Evolutionary conservation across 148 eudicot genomes (phyloP).

Genomic region (Camellia granthamiana): DNA sequence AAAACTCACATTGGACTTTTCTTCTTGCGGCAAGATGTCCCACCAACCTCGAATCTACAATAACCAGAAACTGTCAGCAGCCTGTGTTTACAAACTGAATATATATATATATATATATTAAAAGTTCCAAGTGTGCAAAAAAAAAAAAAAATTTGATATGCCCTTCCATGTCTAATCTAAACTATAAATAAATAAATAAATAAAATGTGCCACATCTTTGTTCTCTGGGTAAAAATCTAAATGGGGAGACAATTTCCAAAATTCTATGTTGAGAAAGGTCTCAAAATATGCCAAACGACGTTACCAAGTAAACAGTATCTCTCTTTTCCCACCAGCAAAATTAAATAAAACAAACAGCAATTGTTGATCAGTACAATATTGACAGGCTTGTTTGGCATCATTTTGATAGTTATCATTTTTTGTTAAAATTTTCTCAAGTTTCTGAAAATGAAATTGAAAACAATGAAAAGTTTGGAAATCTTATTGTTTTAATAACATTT

Average conservation of each 20-base stretch:
- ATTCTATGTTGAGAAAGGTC: neutral
- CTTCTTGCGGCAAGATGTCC: conserved; percentile 70
- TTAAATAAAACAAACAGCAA: neutral
- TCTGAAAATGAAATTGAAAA: neutral
- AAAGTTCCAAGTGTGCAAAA: neutral
- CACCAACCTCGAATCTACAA: conserved; percentile 91
- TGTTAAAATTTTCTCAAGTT: neutral
- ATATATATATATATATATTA: neutral
- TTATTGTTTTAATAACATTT: too few species aligned
- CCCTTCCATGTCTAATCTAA: neutral
- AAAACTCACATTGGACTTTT: conserved; percentile 60
- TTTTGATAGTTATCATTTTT: neutral
- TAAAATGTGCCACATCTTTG: neutral
- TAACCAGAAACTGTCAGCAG: conserved; percentile 16
- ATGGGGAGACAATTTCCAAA: neutral
- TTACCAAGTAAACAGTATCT: neutral
- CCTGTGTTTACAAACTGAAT: neutral
- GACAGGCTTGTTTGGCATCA: neutral
- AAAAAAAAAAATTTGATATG: neutral
- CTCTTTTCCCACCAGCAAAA: neutral
- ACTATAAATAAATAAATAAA: neutral
- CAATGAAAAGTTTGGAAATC: neutral
- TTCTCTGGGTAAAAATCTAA: conserved; percentile 3
- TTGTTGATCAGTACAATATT: neutral
- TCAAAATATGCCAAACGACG: neutral